Conservation (phyloP, 331 rosid genomes). For the Stylosanthes scabra region DNA sequence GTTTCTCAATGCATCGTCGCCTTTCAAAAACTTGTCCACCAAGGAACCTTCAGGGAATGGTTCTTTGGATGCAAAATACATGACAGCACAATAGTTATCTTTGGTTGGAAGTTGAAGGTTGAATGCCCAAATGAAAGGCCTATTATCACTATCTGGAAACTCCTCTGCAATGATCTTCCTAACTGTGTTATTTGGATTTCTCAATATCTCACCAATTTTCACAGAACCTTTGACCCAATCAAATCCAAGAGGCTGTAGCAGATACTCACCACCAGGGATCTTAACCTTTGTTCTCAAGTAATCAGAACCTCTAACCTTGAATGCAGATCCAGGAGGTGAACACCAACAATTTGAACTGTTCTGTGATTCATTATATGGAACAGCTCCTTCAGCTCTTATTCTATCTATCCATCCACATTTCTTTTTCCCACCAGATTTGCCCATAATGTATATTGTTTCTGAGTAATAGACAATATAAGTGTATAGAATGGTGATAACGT, state of each 20-base stretch:
- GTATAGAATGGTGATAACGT: too few species aligned
- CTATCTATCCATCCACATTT: slow-evolving; percentile 71
- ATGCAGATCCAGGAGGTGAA: slow-evolving; percentile 71
- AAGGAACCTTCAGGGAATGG: slow-evolving; percentile 69
- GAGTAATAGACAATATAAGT: slow-evolving; percentile 13
- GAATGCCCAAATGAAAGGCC: slow-evolving; percentile 86
- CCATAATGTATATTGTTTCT: slow-evolving; percentile 55
- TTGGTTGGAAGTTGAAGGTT: slow-evolving; percentile 79
- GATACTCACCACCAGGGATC: slow-evolving; percentile 65
- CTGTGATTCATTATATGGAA: slow-evolving; percentile 63
- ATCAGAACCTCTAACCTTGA: slow-evolving; percentile 85
- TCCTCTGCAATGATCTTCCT: slow-evolving; percentile 57
- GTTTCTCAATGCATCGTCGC: slow-evolving; percentile 72
- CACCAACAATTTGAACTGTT: slow-evolving; percentile 75
- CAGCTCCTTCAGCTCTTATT: slow-evolving; percentile 73
- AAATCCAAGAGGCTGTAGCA: slow-evolving; percentile 80
- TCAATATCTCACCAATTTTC: slow-evolving; percentile 69
- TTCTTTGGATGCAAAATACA: slow-evolving; percentile 64
- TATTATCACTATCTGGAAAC: slow-evolving; percentile 54
- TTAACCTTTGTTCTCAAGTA: slow-evolving; percentile 72
- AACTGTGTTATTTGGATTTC: slow-evolving; percentile 61
- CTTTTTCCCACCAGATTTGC: slow-evolving; percentile 41
- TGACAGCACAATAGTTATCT: slow-evolving; percentile 71
- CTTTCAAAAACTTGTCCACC: slow-evolving; percentile 78
- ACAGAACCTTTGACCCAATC: slow-evolving; percentile 82